These are phyloP conservation scores for Kodamaea fukazawae DNA, from an alignment of 805 yeast species.

Conservation along the genomic window DNA sequence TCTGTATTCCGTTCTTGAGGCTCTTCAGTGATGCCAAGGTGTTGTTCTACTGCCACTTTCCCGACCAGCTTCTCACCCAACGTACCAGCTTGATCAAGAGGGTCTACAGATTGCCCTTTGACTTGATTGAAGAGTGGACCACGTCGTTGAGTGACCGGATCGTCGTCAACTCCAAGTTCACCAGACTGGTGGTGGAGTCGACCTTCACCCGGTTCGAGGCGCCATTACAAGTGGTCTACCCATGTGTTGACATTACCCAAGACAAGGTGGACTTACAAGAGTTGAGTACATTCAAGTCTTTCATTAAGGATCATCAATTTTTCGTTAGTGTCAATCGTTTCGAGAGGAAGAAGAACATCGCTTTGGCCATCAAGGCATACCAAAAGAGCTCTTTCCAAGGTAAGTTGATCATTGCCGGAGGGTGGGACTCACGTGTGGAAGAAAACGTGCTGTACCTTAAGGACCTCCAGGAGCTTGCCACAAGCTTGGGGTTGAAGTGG, in stretches of 20 bases:
- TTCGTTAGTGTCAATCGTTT: slow-evolving; percentile 84
- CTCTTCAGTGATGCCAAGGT: slow-evolving; percentile 41
- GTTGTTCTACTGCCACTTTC: slow-evolving; percentile 93
- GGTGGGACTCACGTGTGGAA: slow-evolving; percentile 71
- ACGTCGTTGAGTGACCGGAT: slow-evolving; percentile 73
- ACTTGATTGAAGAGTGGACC: slow-evolving; percentile 76
- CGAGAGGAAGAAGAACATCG: slow-evolving; percentile 81
- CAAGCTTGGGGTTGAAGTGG: slow-evolving; percentile 36
- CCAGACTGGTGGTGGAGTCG: slow-evolving; percentile 61
- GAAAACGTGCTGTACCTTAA: slow-evolving; percentile 75
- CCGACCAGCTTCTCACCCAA: slow-evolving; percentile 76
- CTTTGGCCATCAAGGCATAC: slow-evolving; percentile 71
- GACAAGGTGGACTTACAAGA: slow-evolving; percentile 20
- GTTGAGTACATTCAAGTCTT: slow-evolving; percentile 29
- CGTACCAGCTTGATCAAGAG: slow-evolving; percentile 54
- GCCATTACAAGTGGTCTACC: slow-evolving; percentile 51
- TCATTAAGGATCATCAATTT: slow-evolving; percentile 37
- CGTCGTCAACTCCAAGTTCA: slow-evolving; percentile 86
- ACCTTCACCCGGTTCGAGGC: slow-evolving; percentile 59
- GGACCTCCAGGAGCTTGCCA: slow-evolving; percentile 54
- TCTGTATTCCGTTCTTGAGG: slow-evolving; percentile 72
- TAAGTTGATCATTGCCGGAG: slow-evolving; percentile 77
- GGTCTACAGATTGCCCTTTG: slow-evolving; percentile 79
- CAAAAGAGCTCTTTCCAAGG: slow-evolving; percentile 41
- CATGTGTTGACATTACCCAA: slow-evolving; percentile 63